phyloP scores from a whole-genome alignment of 805 yeast genomes.

The Pichia occidentalis region DNA sequence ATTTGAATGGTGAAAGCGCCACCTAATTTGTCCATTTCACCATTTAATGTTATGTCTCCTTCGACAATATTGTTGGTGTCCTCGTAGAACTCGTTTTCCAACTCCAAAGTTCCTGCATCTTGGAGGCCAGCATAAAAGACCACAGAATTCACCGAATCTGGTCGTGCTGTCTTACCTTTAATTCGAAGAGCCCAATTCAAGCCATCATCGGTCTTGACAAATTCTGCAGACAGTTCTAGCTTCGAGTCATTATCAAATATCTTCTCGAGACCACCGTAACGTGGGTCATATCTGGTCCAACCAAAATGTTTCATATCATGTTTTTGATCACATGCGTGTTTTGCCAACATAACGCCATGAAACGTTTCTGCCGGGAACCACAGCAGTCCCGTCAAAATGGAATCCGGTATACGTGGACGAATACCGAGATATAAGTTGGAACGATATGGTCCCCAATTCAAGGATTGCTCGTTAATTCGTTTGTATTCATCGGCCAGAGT shows the following conservation, averaged over 20 bases:
- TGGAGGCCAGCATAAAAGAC: slow-evolving; percentile 78
- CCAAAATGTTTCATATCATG: slow-evolving; percentile 70
- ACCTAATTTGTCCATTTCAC: slow-evolving; percentile 60
- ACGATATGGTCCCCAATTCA: slow-evolving; percentile 91
- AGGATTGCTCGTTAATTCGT: slow-evolving; percentile 39
- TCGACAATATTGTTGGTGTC: slow-evolving; percentile 25
- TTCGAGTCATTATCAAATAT: slow-evolving; percentile 62
- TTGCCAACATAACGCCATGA: slow-evolving; percentile 45
- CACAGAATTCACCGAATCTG: slow-evolving; percentile 50
- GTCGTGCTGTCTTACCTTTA: slow-evolving; percentile 53
- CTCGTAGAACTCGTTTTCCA: slow-evolving; percentile 24
- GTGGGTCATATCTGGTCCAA: slow-evolving; percentile 84
- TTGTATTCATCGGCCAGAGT: slow-evolving; percentile 24
- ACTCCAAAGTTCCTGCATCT: slow-evolving; percentile 43
- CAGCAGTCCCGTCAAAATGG: slow-evolving; percentile 73
- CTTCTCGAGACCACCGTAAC: slow-evolving; percentile 77
- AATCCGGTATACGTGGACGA: slow-evolving; percentile 71
- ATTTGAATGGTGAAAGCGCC: slow-evolving; percentile 51
- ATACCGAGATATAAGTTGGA: slow-evolving; percentile 82
- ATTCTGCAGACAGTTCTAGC: slow-evolving; percentile 59
- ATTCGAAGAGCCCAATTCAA: slow-evolving; percentile 74
- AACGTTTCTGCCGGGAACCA: slow-evolving; percentile 72
- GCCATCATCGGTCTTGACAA: slow-evolving; percentile 68
- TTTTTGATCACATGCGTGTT: slow-evolving; percentile 71
- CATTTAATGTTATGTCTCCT: slow-evolving; percentile 38